Conservation (phyloP, 176 grass and related monocot genomes). For the Saccharum spontaneum region DNA sequence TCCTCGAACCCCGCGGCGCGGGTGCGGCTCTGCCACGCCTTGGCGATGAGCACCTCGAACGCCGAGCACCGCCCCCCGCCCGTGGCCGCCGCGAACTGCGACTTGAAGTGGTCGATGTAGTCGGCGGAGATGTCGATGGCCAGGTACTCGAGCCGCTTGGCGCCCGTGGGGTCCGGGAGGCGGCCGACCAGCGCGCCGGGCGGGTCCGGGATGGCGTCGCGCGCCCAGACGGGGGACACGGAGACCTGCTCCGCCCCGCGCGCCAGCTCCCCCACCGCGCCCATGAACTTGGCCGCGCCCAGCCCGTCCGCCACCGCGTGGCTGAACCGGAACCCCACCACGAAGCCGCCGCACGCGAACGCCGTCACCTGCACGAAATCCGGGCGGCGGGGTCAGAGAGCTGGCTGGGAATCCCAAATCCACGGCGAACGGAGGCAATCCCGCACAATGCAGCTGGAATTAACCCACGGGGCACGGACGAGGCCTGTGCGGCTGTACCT, state of each 20-base stretch:
- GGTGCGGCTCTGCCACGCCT: slow-evolving; percentile 81
- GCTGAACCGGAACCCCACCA: slow-evolving; percentile 89
- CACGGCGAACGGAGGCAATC: not conserved
- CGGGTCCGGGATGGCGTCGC: slow-evolving; percentile 62
- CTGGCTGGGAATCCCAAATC: not conserved
- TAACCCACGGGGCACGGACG: no score
- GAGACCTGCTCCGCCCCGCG: slow-evolving; percentile 38
- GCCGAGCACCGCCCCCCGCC: slow-evolving; percentile 66
- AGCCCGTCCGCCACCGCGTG: slow-evolving; percentile 86
- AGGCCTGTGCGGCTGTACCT: slow-evolving; percentile 11
- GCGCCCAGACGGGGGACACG: slow-evolving; percentile 46
- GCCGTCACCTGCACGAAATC: slow-evolving; percentile 56
- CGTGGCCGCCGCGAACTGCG: slow-evolving; percentile 43
- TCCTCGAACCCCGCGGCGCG: slow-evolving; percentile 44
- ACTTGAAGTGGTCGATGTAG: slow-evolving; percentile 88
- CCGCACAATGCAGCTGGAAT: slow-evolving; percentile 22
- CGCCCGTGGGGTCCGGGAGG: slow-evolving; percentile 49
- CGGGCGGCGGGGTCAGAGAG: not conserved
- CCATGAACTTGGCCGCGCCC: slow-evolving; percentile 83
- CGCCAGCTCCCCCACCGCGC: slow-evolving; percentile 70
- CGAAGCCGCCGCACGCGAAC: slow-evolving; percentile 88
- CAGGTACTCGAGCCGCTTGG: slow-evolving; percentile 58
- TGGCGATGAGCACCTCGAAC: slow-evolving; percentile 87
- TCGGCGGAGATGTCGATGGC: slow-evolving; percentile 80
- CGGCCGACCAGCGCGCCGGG: slow-evolving; percentile 36